Evolutionary conservation across 2,329 filamentous ascomycete genomes (phyloP), one percentile per base, ranked within the genome.

Genomic region (Xylariaceae sp.): DNA sequence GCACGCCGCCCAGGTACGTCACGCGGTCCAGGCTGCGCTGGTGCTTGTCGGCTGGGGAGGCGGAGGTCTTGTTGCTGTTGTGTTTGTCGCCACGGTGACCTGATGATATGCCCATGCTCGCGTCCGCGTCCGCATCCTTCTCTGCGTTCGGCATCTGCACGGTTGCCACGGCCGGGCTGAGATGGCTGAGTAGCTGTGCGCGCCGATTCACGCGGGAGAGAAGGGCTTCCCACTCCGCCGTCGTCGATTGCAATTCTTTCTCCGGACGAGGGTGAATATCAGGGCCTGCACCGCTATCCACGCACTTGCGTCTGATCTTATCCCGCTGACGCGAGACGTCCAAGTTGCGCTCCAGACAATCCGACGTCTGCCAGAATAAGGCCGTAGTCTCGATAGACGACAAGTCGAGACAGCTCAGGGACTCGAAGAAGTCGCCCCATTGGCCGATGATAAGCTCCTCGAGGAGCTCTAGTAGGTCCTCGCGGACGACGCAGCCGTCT

Each of bases 1-100:
- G 68, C 1, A 82, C 65, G 0, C 79, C 80, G 44, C 79, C 80
- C 9, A 82, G 72, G 66, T 82, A 82, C 1, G 77, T 72, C 12
- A 82, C 76, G 5, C 80, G 76, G 66, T 80, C 75, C 6, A 82
- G 72, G 17, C 75, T 74, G 14, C 74, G 72, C 50, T 76, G 65
- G 59, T 76, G 76, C 52, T 73, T 69, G 28, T 74, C 69, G 5
- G 58, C 31, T 16, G 43, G 36, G 14, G 39, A 44, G 44, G 28
- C n/a, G 4, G 17, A 31, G 14, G 12, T 28, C 17, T 41, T 26
- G 17, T 34, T 17, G 12, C 24, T 39, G 14, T 53, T 41, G 24
- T 34, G n/a, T n/a, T 36, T n/a, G 3, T 45, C 28, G 43, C 36
- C 45, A n/a, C 8, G 34, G 9, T 26, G 43, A 8, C 17, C 37